These are phyloP conservation scores for Russula sp. DNA, from an alignment of 768 basidiomycete genomes.

Conservation along the genomic window DNA sequence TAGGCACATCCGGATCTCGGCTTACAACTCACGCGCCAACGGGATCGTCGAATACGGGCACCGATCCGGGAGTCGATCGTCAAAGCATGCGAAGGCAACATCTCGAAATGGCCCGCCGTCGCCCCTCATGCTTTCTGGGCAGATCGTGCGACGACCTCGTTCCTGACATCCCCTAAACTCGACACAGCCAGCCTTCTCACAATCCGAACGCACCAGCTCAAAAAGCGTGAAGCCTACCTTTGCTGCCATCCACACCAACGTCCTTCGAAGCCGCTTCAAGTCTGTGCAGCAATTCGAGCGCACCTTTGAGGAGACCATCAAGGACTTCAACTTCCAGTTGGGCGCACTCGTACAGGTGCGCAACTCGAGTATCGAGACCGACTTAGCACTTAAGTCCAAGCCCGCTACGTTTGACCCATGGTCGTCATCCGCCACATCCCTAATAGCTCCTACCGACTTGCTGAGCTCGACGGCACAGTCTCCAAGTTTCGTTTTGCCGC, in stretches of 20 bases:
- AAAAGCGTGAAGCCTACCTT: slow-evolving; percentile 23
- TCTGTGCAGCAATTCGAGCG: no score
- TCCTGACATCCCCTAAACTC: slow-evolving; percentile 30
- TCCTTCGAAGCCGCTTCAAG: background rate
- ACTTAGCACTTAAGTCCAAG: no score
- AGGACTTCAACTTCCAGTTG: no score
- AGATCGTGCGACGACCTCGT: no score
- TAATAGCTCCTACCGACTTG: no score
- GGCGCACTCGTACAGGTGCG: no score
- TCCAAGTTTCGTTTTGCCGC: no score
- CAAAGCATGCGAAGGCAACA: slow-evolving; percentile 33
- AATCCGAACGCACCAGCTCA: slow-evolving; percentile 19
- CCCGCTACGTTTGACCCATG: no score
- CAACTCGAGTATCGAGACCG: no score
- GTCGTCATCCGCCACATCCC: no score
- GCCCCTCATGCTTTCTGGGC: slow-evolving; percentile 29
- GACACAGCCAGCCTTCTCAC: slow-evolving; percentile 26
- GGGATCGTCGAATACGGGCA: background rate
- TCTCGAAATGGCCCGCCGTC: background rate
- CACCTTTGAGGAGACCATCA: no score
- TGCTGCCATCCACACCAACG: background rate
- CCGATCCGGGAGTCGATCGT: slow-evolving; percentile 32
- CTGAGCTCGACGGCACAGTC: no score
- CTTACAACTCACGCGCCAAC: background rate
- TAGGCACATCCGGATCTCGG: background rate